A percentile compares a stretch with the other conserved stretches of the same genome.
Conservation (phyloP, 2,329 filamentous ascomycete species). For the Fusarium mangiferae region DNA sequence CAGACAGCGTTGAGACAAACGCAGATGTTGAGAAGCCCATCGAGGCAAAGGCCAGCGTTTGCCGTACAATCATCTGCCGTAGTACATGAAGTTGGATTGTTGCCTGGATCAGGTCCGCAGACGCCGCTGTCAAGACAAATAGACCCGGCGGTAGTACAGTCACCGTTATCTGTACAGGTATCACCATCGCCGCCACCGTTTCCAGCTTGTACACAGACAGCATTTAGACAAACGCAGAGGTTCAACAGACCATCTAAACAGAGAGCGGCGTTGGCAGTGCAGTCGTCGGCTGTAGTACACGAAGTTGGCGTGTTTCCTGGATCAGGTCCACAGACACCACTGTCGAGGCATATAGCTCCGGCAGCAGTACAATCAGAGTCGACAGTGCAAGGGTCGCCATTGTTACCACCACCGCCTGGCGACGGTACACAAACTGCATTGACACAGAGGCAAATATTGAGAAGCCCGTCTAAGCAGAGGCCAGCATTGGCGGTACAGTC, state of each 20-base stretch:
- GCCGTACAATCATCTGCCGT: not conserved
- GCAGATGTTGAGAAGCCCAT: not conserved
- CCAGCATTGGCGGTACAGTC: constrained; percentile 1
- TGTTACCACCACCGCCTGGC: not conserved
- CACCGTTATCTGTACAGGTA: not conserved
- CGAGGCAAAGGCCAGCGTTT: not conserved
- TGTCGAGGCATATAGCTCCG: not conserved
- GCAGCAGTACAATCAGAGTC: not conserved
- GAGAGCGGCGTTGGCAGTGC: not conserved
- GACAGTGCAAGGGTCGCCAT: not conserved
- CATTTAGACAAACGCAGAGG: not conserved
- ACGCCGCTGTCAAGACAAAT: not conserved
- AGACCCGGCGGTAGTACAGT: not conserved
- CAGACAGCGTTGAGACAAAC: not conserved
- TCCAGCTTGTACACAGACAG: not conserved
- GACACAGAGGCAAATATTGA: constrained; percentile 2
- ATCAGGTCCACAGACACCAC: not conserved
- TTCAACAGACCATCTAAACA: accelerated
- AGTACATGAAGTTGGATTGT: not conserved
- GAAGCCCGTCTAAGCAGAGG: not conserved
- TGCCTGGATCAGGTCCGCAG: not conserved
- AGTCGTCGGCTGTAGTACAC: not conserved
- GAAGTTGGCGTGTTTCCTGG: not conserved
- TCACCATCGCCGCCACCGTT: not conserved
- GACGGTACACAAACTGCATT: not conserved